Conservation (phyloP, 176 grass and related monocot genomes). For the Phyllostachys edulis region DNA sequence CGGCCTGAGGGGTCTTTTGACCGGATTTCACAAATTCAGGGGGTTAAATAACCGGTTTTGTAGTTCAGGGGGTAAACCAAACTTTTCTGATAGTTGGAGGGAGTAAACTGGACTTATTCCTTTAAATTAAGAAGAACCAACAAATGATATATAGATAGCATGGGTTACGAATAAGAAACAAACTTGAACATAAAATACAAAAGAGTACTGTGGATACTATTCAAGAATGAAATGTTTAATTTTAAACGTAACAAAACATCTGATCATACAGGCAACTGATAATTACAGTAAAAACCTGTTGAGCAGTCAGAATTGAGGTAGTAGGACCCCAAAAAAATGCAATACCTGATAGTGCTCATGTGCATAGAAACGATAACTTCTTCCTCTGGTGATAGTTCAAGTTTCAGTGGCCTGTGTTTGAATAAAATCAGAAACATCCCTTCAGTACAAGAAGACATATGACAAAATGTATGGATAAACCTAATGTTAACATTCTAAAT, state of each 20-base stretch:
- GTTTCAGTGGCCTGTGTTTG: conserved; percentile 65
- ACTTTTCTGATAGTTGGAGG: too few relatives aligned
- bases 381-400: conserved; percentile 94
- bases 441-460: conserved; percentile 8
- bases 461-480: conserved; percentile 5
- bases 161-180: background rate
- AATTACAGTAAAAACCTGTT: conserved; percentile 4
- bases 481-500: background rate
- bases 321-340: conserved; percentile 9
- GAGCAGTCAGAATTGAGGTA: background rate
- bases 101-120: too few relatives aligned
- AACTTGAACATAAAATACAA: background rate
- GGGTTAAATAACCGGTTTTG: too few relatives aligned
- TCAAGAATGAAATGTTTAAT: conserved; percentile 15
- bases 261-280: conserved; percentile 25
- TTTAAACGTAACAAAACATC: conserved; percentile 3
- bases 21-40: too few relatives aligned
- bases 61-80: too few relatives aligned
- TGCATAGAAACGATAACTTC: conserved; percentile 90
- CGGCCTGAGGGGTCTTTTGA: too few relatives aligned
- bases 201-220: background rate
- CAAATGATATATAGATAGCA: background rate
- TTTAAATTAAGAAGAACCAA: background rate
- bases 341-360: conserved; percentile 88
- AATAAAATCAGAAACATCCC: conserved; percentile 35